Conservation (phyloP, 768 basidiomycete species). For the Trametes villosa region DNA sequence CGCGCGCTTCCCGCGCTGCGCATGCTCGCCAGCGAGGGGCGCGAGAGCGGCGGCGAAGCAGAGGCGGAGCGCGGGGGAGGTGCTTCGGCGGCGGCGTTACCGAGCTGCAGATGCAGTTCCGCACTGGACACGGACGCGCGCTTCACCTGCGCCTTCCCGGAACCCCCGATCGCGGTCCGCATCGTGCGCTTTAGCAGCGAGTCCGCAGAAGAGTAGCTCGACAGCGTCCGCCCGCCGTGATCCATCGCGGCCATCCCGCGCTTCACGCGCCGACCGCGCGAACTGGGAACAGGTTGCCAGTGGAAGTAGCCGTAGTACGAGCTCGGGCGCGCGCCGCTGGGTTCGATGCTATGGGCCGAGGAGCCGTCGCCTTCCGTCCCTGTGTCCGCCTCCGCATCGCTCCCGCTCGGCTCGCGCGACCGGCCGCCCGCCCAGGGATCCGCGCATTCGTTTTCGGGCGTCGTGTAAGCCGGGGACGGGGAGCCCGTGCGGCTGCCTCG, state of each 20-base stretch:
- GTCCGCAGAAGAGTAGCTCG: conserved; percentile 33
- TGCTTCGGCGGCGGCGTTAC: neutral
- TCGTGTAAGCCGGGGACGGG: neutral
- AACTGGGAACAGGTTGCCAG: neutral
- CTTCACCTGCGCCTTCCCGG: neutral
- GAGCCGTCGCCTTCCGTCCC: too few relatives aligned
- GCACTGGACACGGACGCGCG: conserved; percentile 14
- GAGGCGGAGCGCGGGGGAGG: conserved; percentile 10
- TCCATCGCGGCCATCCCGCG: neutral
- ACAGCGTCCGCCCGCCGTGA: conserved; percentile 21
- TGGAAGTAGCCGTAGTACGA: neutral
- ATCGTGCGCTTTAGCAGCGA: conserved; percentile 29
- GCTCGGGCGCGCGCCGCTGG: neutral
- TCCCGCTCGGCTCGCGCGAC: conserved; percentile 6
- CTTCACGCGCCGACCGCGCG: neutral
- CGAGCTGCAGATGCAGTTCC: neutral
- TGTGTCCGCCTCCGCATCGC: conserved; percentile 6
- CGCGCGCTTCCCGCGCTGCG: conserved; percentile 3
- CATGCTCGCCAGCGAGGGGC: conserved; percentile 13
- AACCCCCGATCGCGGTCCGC: conserved; percentile 16
- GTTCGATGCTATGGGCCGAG: conserved; percentile 14
- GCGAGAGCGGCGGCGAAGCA: conserved; percentile 16
- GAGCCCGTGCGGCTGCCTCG: neutral
- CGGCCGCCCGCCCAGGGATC: neutral
- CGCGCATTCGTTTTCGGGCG: neutral